Evolutionary conservation across 495 filamentous ascomycete genomes (phyloP), one percentile per base, ranked within the genome.

Genomic region (Aspergillus egyptiacus): DNA sequence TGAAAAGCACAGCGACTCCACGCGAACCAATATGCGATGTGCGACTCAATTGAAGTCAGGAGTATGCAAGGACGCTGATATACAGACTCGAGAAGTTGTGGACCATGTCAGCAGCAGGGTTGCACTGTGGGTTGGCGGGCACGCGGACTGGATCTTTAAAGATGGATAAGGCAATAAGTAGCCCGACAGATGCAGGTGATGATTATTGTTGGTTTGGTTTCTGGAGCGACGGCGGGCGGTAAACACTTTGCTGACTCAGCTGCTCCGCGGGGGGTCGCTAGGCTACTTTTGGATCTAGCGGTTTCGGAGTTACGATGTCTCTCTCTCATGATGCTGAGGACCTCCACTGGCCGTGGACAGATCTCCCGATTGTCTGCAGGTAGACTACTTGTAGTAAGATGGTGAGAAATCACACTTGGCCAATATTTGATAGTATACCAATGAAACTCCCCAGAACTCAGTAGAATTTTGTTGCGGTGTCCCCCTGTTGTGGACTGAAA

Each of bases 181-280:
- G n/a, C n/a, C n/a, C n/a, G n/a, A n/a, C n/a, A n/a, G n/a, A n/a
- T n/a, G n/a, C n/a, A n/a, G 28, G 22, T 31, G 18, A 5, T 42
- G 24, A 25, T 27, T 24, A 9, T 24, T 24, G 23, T 30, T 39
- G 30, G 38, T 33, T 31, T 45, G 27, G 67, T 72, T 70, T 65
- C 65, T 64, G 58, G 47, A 72, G 67, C 52, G 66, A 72, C 68
- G 42, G 49, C 57, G 46, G 51, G 50, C 51, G 48, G 60, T 72
- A 70, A 72, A 72, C 62, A 72, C 51, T 39, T n/a, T 50, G 65
- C 60, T 60, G 65, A 65, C 63, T 61, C 58, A 40, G 31, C 57
- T 25, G 25, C 10, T 11, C 15, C 9, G 25, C 24, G 33, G 46
- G 50, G 50, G 43, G 44, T 24, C 40, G 25, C 46, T 53, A 53